A percentile compares a stretch with the other conserved stretches of the same genome.
Conservation (phyloP, 129 eudicot genomes). For the sunflower (Helianthus annuus) region HanXRQr2.0-SUNRISE NC_035444.2:130858517-130859016, state of each 20-base stretch:
- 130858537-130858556: no score
- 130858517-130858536: no score
- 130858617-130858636: no score
- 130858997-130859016: slow-evolving; percentile 30
- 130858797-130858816: slow-evolving; percentile 11
- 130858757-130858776: background rate
- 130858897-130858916: slow-evolving; percentile 30
- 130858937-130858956: slow-evolving; percentile 35
- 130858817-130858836: slow-evolving; percentile 24
- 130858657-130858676: no score
- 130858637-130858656: no score
- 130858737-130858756: background rate
- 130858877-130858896: slow-evolving; percentile 31
- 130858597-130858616: no score
- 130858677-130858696: no score
- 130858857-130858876: slow-evolving; percentile 15
- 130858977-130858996: slow-evolving; percentile 20
- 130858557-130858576: no score
- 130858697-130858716: no score
- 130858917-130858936: slow-evolving; percentile 21
- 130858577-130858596: no score
- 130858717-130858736: background rate
- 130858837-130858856: slow-evolving; percentile 23
- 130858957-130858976: slow-evolving; percentile 21
- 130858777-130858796: slow-evolving; percentile 26